Evolutionary conservation across 2,329 filamentous ascomycete species (phyloP).

Genomic region (Cytospora leucostoma): DNA sequence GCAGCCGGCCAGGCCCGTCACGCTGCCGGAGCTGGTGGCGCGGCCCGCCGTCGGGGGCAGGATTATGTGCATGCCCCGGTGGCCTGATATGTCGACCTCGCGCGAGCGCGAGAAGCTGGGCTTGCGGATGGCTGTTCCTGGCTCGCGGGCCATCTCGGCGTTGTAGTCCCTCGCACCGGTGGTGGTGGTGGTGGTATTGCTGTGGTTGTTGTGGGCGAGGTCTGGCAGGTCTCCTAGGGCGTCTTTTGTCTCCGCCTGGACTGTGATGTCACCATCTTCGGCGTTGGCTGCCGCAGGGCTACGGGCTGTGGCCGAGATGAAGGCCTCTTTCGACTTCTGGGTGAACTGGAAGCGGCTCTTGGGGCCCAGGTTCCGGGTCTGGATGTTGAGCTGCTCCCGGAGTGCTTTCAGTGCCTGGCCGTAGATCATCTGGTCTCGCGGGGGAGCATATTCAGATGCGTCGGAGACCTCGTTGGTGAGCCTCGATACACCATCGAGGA

Average conservation of each 20-base stretch:
- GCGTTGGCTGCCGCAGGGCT: conserved; percentile 9
- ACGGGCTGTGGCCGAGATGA: conserved; percentile 27
- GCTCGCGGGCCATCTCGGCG: conserved; percentile 50
- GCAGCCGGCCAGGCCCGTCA: conserved; percentile 69
- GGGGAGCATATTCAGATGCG: conserved; percentile 76
- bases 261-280: conserved; percentile 10
- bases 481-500: conserved; percentile 75
- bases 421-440: conserved; percentile 88
- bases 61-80: conserved; percentile 72
- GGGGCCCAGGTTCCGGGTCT: conserved; percentile 67
- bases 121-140: conserved; percentile 50
- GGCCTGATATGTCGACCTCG: conserved; percentile 66
- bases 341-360: conserved; percentile 81
- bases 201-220: conserved; percentile 18
- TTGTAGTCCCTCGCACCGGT: conserved; percentile 52
- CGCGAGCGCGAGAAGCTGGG: conserved; percentile 64
- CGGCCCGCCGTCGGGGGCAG: conserved; percentile 70
- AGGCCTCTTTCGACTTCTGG: conserved; percentile 35
- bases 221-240: conserved; percentile 42
- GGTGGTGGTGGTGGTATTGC: neutral
- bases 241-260: conserved; percentile 35
- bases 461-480: conserved; percentile 85
- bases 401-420: conserved; percentile 80
- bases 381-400: conserved; percentile 74
- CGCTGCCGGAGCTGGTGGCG: conserved; percentile 71